Base-by-base conservation (phyloP, 176 grass and related monocot species). In the Tillandsia leiboldiana region DNA sequence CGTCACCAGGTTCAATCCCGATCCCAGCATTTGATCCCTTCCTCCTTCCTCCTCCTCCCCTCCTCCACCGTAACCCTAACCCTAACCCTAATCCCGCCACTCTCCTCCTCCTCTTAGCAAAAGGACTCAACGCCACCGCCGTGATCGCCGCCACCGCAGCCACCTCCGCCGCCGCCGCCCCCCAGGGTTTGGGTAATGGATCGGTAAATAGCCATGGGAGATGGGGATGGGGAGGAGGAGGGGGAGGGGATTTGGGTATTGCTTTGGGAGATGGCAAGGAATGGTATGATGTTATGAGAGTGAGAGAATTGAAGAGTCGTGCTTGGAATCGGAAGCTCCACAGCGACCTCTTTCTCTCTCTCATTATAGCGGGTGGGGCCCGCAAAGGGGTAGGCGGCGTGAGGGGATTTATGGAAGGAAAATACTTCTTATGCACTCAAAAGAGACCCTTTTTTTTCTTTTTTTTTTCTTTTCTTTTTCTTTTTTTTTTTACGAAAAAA, bases 1-100 rank as follows among this genome's bases (percentile, higher is more conserved):
- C 72, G 93, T 90, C 53, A 92, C 93, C 62, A 97, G 86, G 80
- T 97, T 92, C 82, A 97, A 76, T 59, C 89, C 86, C 64, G 86
- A 92, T 12, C 81, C 89, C 62, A 90, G 78, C 93, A 92, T 96
- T 80, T 73, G 22, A 61, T 23, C 56, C 56, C 22, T 61, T 12
- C 18, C 47, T 57, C 17, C 14, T 72, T 18, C 77, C 61, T 10
- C 0, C 49, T 29, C 28, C 51, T 23, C 12, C 28, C 28, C 33
- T 29, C 28, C 28, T 1, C 28, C 28, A 29, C 28, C 28, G 2
- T 3, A 33, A 33, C 33, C 33, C 4, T 8, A 42, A 42, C 29
- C 29, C 1, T 48, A 24, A 14, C 12, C 49, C 42, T 24, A 18
- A 3, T 2, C 18, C 1, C 17, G 2, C 7, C 20, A 18, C 12